A percentile compares a stretch with the other conserved stretches of the same genome.
These are phyloP conservation scores for Apiospora marii DNA, from an alignment of 2,329 filamentous ascomycete genomes.

Conservation along the genomic window DNA sequence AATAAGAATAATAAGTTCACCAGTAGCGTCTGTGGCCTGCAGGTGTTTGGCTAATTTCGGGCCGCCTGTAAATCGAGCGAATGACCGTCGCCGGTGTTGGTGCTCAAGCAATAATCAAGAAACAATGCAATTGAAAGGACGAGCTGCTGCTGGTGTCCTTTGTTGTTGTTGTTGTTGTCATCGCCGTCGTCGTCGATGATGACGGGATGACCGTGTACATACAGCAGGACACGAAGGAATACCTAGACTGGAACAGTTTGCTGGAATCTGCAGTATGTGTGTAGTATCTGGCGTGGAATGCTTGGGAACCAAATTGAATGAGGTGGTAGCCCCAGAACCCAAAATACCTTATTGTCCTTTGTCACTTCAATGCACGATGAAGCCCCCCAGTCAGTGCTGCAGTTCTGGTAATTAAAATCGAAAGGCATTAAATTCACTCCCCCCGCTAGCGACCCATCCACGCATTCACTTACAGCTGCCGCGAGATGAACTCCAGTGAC, in stretches of 20 bases:
- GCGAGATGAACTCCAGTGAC: slow-evolving; percentile 18
- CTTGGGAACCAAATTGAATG: neutral
- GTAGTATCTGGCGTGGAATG: neutral
- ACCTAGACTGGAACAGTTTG: neutral
- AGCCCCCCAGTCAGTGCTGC: neutral
- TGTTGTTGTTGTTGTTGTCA: neutral
- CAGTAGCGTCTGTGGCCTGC: slow-evolving; percentile 13
- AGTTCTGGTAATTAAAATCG: slow-evolving; percentile 5
- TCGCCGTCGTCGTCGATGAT: neutral
- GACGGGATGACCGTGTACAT: neutral
- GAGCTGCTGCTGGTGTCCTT: neutral
- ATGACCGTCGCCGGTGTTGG: neutral
- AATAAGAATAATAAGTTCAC: slow-evolving; percentile 3
- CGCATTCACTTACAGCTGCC: slow-evolving; percentile 10
- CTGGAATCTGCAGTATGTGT: neutral
- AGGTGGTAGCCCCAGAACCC: neutral
- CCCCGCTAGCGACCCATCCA: neutral
- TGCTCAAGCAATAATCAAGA: slow-evolving; percentile 5
- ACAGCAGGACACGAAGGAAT: neutral
- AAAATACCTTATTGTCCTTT: neutral
- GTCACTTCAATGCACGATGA: neutral
- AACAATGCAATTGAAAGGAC: neutral
- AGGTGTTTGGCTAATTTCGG: slow-evolving; percentile 20
- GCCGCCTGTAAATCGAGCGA: slow-evolving; percentile 15
- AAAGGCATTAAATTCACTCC: slow-evolving; percentile 4